A percentile compares a stretch with the other conserved stretches of the same genome.
phyloP scores from a whole-genome alignment of 169 alveolate species.

The Plasmodium cynomolgi region DNA sequence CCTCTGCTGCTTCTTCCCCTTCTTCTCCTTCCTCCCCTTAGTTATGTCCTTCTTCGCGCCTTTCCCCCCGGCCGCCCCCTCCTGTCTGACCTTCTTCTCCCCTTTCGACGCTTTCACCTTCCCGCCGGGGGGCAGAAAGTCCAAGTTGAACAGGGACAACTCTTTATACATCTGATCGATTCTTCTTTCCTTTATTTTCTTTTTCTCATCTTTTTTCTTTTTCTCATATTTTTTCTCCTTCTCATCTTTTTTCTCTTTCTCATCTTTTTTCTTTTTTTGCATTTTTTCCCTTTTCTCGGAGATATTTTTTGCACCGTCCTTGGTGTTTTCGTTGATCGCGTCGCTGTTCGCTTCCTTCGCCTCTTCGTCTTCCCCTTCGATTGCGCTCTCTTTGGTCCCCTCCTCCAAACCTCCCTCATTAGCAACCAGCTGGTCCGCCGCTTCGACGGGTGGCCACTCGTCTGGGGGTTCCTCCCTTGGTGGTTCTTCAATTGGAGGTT shows the following conservation, averaged over 20 bases:
- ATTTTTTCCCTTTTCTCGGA: neutral
- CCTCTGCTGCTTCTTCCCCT: neutral
- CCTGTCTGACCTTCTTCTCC: neutral
- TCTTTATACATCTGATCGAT: conserved; percentile 48
- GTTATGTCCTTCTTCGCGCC: neutral
- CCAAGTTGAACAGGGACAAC: conserved; percentile 24
- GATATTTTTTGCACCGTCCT: neutral
- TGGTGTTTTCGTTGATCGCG: neutral
- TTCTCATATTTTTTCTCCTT: conserved; percentile 3
- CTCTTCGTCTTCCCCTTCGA: neutral
- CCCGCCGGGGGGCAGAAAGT: neutral
- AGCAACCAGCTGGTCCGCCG: neutral
- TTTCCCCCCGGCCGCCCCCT: neutral
- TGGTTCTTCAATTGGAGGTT: neutral
- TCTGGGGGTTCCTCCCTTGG: neutral
- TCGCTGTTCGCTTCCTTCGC: neutral
- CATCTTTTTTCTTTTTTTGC: conserved; percentile 1
- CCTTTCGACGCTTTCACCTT: neutral
- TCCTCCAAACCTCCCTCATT: neutral
- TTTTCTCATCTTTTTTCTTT: neutral
- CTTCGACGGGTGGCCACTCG: neutral
- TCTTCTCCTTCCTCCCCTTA: neutral
- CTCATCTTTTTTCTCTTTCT: neutral
- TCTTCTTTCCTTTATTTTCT: conserved; percentile 27
- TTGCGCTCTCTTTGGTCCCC: neutral